Conservation (phyloP, 495 filamentous ascomycete species). For the Immersiella caudata region DNA sequence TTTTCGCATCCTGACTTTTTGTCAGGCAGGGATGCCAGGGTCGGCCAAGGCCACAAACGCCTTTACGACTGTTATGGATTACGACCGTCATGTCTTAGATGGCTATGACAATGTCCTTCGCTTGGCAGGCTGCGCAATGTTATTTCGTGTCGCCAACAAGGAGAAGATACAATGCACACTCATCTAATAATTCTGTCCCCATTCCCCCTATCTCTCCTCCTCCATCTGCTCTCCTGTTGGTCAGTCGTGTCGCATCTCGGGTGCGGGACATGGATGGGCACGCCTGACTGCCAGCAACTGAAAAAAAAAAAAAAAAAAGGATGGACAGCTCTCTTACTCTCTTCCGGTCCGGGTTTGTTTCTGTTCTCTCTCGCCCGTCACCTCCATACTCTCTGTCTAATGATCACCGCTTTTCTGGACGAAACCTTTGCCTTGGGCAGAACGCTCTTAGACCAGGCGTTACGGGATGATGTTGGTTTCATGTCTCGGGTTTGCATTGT, state of each 20-base stretch:
- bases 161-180: constrained; percentile 27
- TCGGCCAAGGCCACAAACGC: constrained; percentile 15
- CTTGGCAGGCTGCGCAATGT: constrained; percentile 21
- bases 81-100: constrained; percentile 46
- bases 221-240: neutral
- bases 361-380: constrained; percentile 1
- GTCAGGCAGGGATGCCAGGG: constrained; percentile 7
- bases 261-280: neutral
- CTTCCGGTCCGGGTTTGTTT: constrained; percentile 1
- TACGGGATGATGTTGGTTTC: neutral
- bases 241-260: neutral
- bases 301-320: constrained; percentile 5
- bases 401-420: neutral
- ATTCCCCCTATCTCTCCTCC: neutral
- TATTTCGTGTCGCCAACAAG: constrained; percentile 12
- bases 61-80: constrained; percentile 46
- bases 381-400: neutral
- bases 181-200: constrained; percentile 24
- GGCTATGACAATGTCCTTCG: constrained; percentile 35
- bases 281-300: neutral
- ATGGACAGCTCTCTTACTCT: constrained; percentile 7
- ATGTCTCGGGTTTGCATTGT: neutral
- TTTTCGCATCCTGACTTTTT: neutral
- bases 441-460: constrained; percentile 5
- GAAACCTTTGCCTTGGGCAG: neutral